A percentile compares a stretch with the other conserved stretches of the same genome.
phyloP scores from a whole-genome alignment of 345 rosid genomes.

The Eucalyptus brandiana region DNA sequence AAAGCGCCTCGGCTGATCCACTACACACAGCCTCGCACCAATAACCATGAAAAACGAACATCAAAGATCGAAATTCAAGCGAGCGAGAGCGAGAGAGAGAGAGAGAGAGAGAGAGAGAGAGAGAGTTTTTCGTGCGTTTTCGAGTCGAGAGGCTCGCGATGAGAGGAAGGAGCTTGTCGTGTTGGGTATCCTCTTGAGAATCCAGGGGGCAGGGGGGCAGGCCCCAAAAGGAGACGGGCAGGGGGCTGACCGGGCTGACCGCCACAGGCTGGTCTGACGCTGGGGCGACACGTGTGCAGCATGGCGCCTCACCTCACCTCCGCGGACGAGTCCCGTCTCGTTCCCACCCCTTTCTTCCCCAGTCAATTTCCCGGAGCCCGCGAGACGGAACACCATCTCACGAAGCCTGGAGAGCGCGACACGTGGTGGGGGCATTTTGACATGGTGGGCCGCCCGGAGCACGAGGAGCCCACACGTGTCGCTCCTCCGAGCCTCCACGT shows the following conservation, averaged over 20 bases:
- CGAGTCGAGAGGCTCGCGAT: neutral
- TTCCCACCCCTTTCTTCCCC: neutral
- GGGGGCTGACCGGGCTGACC: neutral
- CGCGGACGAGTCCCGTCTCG: neutral
- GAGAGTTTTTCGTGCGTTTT: neutral
- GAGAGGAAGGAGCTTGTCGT: constrained; percentile 1
- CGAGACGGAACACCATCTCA: neutral
- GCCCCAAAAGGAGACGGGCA: neutral
- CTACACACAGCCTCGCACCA: neutral
- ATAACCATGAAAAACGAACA: neutral
- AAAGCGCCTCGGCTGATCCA: neutral
- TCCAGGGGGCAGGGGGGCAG: neutral
- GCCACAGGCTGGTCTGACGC: neutral
- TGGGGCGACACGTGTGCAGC: constrained; percentile 15
- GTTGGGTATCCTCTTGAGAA: neutral
- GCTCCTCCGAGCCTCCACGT: neutral
- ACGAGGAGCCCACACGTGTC: neutral
- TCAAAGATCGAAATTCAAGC: neutral
- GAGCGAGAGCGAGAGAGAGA: neutral
- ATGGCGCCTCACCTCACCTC: neutral
- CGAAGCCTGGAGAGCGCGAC: neutral
- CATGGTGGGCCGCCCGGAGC: neutral
- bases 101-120: neutral
- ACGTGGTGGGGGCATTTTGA: constrained; percentile 1
- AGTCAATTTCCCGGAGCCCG: neutral